phyloP scores from a whole-genome alignment of 2,329 filamentous ascomycete genomes.

The Aaosphaeria arxii region DNA sequence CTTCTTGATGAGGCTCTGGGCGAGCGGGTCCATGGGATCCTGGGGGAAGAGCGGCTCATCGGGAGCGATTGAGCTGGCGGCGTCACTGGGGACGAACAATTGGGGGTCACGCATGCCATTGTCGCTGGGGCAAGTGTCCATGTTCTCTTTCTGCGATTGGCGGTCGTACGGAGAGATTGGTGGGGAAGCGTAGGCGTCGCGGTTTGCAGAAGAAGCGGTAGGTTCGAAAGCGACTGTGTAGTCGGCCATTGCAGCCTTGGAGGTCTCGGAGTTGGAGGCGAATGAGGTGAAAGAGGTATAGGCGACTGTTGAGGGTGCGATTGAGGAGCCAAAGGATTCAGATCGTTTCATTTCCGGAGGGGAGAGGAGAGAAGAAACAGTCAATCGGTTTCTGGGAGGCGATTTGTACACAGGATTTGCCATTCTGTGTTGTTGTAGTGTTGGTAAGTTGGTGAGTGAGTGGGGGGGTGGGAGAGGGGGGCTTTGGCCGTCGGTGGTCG shows the following conservation, averaged over 20 bases:
- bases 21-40: slow-evolving; percentile 20
- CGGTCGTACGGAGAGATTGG: slow-evolving; percentile 39
- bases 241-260: slow-evolving; percentile 18
- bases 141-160: slow-evolving; percentile 35
- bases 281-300: slow-evolving; percentile 25
- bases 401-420: slow-evolving; percentile 26
- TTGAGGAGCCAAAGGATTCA: slow-evolving; percentile 38
- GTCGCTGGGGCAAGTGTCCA: slow-evolving; percentile 22
- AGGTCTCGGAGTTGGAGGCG: slow-evolving; percentile 17
- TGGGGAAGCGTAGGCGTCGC: slow-evolving; percentile 36
- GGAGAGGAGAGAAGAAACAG: slow-evolving; percentile 39
- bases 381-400: slow-evolving; percentile 28
- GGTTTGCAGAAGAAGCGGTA: slow-evolving; percentile 16
- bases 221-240: slow-evolving; percentile 15
- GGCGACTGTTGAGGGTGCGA: slow-evolving; percentile 12
- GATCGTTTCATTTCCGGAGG: slow-evolving; percentile 40
- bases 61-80: slow-evolving; percentile 22
- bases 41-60: slow-evolving; percentile 36
- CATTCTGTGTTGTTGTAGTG: slow-evolving; percentile 15
- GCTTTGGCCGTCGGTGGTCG: background rate
- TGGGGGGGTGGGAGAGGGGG: background rate
- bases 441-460: background rate
- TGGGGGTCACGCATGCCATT: slow-evolving; percentile 32
- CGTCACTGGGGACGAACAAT: slow-evolving; percentile 29
- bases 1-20: slow-evolving; percentile 25